These are phyloP conservation scores for Fusarium secorum DNA, from an alignment of 2,329 filamentous ascomycete species.

Conservation along the genomic window DNA sequence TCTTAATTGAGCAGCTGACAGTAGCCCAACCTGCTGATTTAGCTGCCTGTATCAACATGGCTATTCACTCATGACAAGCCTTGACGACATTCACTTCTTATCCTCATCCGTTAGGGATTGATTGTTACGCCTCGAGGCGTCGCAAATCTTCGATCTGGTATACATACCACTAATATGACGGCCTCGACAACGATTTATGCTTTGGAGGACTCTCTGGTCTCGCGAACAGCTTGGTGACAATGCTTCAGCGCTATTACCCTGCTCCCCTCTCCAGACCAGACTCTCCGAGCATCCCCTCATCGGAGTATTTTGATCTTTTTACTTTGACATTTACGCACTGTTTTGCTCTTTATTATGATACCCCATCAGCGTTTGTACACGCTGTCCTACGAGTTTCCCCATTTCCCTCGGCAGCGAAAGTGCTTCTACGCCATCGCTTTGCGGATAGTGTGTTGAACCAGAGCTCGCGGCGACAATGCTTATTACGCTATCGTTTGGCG, in stretches of 20 bases:
- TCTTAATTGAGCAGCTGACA: constrained; percentile 17
- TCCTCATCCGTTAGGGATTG: neutral
- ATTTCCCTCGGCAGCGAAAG: constrained; percentile 60
- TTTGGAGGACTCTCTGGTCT: constrained; percentile 30
- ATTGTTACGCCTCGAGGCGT: neutral
- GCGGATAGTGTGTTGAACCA: constrained; percentile 61
- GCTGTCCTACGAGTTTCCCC: constrained; percentile 52
- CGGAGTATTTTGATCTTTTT: constrained; percentile 20
- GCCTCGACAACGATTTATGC: constrained; percentile 55
- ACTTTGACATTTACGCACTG: constrained; percentile 28
- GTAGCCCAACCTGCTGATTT: constrained; percentile 51
- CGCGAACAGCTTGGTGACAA: constrained; percentile 52
- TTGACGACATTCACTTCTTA: constrained; percentile 28
- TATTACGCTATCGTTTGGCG: constrained; percentile 59
- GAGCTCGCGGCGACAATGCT: constrained; percentile 61
- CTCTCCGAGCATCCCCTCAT: neutral
- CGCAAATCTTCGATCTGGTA: neutral
- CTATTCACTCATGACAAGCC: constrained; percentile 5
- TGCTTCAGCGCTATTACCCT: constrained; percentile 61
- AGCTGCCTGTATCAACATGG: constrained; percentile 22
- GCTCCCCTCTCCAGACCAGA: constrained; percentile 1
- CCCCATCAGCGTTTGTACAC: constrained; percentile 56
- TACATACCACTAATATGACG: neutral
- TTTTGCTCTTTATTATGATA: constrained; percentile 50
- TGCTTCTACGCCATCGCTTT: constrained; percentile 63